Evolutionary conservation across 805 yeast genomes (phyloP), one percentile per base, ranked within the genome.

Genomic region (Kluyveromyces dobzhanskii): DNA sequence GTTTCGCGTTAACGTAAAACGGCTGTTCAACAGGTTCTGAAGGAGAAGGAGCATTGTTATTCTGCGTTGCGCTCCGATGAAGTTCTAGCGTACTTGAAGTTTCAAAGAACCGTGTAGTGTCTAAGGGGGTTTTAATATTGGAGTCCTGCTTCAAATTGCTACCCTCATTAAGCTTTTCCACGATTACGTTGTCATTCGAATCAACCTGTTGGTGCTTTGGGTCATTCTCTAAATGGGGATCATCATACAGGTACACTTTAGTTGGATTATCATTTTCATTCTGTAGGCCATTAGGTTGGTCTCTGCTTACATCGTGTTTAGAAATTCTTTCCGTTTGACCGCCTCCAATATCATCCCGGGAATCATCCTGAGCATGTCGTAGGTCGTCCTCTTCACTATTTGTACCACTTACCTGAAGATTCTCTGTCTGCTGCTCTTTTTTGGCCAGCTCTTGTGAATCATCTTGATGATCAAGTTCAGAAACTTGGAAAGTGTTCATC

Each of bases 1-100:
- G 99, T 61, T 92, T 92, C 8, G 98, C 98, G 59, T 92, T 92
- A 31, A 92, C 98, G 54, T 92, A 92, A 55, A 87, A 87, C 1
- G 97, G 98, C 61, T 90, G 95, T 56, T 88, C 96, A 1, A 54
- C 58, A 3, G 64, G 54, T 35, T 52, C 51, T n/a, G 48, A 46
- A 6, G 25, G 24, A 3, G 45, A 41, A 16, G 16, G 12, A 5
- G 16, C 14, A 4, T 24, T 10, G 3, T 9, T 18, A 24, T 24
- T n/a, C 36, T 17, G 32, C 44, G 31, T 25, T 7, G 32, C 27
- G 3, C 25, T 27, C 11, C 38, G 37, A 13, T 34, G 37, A n/a
- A 34, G 19, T n/a, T 34, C 37, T 3, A 34, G 29, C 14, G 37
- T 10, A 11, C 13, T 25, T 10, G 27, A 16, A 11, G 37, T 14